A percentile compares a stretch with the other conserved stretches of the same genome.
Conservation (phyloP, 2,329 filamentous ascomycete genomes). For the Aspergillus ochraceus region DNA sequence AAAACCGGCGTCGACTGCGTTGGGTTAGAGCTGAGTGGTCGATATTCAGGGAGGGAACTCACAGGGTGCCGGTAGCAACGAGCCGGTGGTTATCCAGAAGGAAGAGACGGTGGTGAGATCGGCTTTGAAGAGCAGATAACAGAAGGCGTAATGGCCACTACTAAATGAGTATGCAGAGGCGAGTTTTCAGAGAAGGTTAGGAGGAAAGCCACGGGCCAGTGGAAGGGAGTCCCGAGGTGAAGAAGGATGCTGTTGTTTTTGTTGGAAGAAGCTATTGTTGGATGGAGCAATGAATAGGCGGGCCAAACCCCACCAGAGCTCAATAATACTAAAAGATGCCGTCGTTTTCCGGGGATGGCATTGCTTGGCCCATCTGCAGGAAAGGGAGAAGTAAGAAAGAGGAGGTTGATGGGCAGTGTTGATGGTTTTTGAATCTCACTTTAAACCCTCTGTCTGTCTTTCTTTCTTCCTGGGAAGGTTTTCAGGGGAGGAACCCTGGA, state of each 20-base stretch:
- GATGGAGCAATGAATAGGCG: constrained; percentile 5
- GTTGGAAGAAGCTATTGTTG: constrained; percentile 1
- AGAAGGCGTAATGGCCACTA: neutral
- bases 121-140: neutral
- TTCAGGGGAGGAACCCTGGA: neutral
- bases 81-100: neutral
- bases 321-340: constrained; percentile 10
- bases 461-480: neutral
- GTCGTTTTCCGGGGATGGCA: constrained; percentile 9
- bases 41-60: neutral
- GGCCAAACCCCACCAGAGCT: constrained; percentile 18
- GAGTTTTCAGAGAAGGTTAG: neutral
- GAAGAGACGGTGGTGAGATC: neutral
- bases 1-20: neutral
- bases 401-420: neutral
- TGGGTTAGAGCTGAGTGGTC: neutral
- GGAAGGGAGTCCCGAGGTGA: neutral
- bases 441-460: neutral
- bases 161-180: neutral
- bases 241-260: neutral
- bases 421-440: neutral
- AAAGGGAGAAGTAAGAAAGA: neutral
- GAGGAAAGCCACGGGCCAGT: neutral
- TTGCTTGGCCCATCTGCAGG: constrained; percentile 2
- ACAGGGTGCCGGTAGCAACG: neutral